phyloP scores from a whole-genome alignment of 2,329 filamentous ascomycete species.

The Sclerotinia minor region DNA sequence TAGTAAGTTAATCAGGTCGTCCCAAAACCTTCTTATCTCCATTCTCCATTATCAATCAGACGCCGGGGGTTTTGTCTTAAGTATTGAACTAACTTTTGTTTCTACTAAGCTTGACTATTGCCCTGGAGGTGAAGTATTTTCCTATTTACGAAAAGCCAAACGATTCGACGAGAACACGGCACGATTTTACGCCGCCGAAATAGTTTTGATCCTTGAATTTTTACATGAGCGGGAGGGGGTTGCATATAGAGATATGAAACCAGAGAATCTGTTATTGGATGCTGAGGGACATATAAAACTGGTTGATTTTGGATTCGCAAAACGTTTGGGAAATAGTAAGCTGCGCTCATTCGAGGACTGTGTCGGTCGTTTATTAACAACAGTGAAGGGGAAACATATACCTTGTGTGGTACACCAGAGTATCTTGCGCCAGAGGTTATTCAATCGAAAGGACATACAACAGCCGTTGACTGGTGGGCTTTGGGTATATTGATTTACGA shows the following conservation, averaged over 20 bases:
- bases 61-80: background rate
- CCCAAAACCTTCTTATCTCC: slow-evolving; percentile 24
- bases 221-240: slow-evolving; percentile 77
- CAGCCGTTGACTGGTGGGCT: slow-evolving; percentile 85
- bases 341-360: background rate
- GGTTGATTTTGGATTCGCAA: slow-evolving; percentile 84
- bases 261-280: slow-evolving; percentile 79
- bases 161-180: slow-evolving; percentile 77
- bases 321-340: slow-evolving; percentile 65
- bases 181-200: slow-evolving; percentile 81
- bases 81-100: background rate
- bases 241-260: slow-evolving; percentile 80
- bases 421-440: slow-evolving; percentile 85
- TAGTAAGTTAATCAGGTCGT: slow-evolving; percentile 47
- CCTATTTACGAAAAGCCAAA: slow-evolving; percentile 73
- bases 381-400: slow-evolving; percentile 55
- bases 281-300: slow-evolving; percentile 77
- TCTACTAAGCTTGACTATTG: slow-evolving; percentile 67
- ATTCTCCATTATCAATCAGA: background rate
- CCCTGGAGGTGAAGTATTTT: slow-evolving; percentile 82
- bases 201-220: slow-evolving; percentile 78
- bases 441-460: slow-evolving; percentile 74
- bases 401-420: slow-evolving; percentile 79
- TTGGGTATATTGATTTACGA: slow-evolving; percentile 82
- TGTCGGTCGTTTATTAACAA: slow-evolving; percentile 19